Evolutionary conservation across 2,329 filamentous ascomycete species (phyloP), one percentile per base, ranked within the genome.

Genomic region (Westerdykella ornata): DNA sequence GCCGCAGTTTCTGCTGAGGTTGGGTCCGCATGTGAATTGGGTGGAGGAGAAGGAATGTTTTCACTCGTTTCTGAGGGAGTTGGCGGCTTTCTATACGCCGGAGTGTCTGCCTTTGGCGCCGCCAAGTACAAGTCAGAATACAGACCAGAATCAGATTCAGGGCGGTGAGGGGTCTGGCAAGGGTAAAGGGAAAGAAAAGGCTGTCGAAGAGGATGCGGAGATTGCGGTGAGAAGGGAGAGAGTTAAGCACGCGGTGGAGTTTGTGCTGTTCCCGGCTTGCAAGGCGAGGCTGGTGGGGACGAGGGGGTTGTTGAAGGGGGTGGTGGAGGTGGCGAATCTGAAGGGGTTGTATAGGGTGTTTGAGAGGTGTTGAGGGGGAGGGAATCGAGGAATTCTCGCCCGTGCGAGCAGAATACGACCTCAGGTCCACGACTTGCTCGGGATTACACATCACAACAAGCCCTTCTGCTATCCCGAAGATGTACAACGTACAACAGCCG

Each of bases 291-390:
- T 98, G 35, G 80, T 97, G 42, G 89, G 87, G 15, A 96, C 92
- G 7, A 83, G 78, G 49, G 74, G 76, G 4, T 68, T 97, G 55
- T 78, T 94, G 68, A 79, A 81, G 38, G 84, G 81, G 0, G 80
- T 95, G 9, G 70, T 94, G 35, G 90, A 98, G 66, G 80, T 95
- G 37, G 90, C 92, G 2, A 88, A 94, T 68, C 66, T 97, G 44
- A 97, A 95, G 66, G 88, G 89, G 0, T 62, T 98, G 43, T 98
- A 98, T 66, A 74, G 86, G 35, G 89, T 97, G 2, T 98, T 98
- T 72, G 92, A 98, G 68, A 73, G 92, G 41, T 97, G 92, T 65
- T 97, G 65, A 77, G 34, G 28, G 12, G 15, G 30, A 15, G 30
- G 30, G 7, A n/a, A 33, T 9, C 3, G 22, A 26, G 8, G 22